These are phyloP conservation scores for Viola pubescens DNA, from an alignment of 441 rosid genomes.

Conservation along the genomic window DNA sequence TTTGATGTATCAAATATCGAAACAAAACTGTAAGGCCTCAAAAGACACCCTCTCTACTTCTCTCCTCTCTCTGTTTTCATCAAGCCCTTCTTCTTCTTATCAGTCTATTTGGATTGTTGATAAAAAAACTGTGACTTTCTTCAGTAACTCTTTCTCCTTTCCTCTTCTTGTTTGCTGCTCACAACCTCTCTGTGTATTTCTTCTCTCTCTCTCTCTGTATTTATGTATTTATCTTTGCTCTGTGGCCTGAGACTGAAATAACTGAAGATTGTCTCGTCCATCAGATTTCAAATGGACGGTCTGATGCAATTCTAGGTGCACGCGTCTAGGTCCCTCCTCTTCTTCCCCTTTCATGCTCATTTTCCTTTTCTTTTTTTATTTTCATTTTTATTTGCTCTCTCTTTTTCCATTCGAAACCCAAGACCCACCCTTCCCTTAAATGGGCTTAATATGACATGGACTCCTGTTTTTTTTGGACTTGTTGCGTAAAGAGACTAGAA, in stretches of 20 bases:
- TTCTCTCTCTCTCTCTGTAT: background rate
- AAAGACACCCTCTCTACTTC: background rate
- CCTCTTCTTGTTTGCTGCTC: background rate
- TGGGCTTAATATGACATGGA: background rate
- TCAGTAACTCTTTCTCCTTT: background rate
- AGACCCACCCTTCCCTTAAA: background rate
- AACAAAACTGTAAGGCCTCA: background rate
- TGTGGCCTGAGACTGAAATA: constrained; percentile 1
- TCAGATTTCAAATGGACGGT: constrained; percentile 21
- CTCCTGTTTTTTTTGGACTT: too few relatives aligned
- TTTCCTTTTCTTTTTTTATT: background rate
- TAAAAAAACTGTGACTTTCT: too few relatives aligned
- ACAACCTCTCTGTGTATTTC: background rate
- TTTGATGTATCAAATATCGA: background rate
- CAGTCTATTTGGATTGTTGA: too few relatives aligned
- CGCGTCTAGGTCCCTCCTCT: background rate
- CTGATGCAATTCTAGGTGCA: constrained; percentile 2
- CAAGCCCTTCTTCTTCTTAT: background rate
- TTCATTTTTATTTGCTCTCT: background rate
- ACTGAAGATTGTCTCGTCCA: constrained; percentile 17
- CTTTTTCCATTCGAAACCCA: background rate
- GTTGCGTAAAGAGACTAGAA: too few relatives aligned
- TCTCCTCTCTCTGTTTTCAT: background rate
- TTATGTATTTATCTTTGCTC: background rate
- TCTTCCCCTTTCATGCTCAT: background rate